Evolutionary conservation across 345 rosid species (phyloP).

Genomic region (Microthlaspi erraticum): DNA sequence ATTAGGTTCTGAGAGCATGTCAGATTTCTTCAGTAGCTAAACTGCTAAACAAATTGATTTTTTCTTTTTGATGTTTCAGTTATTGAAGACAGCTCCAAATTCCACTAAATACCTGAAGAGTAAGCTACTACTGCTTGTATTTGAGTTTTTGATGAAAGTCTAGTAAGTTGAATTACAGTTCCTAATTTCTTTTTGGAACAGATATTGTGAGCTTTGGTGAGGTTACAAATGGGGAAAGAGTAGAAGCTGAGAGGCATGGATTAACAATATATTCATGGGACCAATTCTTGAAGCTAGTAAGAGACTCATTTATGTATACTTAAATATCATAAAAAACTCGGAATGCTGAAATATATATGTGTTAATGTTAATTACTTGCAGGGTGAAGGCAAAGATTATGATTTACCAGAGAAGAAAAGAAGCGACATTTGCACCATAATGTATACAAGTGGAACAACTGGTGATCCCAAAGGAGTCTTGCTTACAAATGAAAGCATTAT

Average conservation of each 20-base stretch:
- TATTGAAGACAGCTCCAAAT: conserved; percentile 82
- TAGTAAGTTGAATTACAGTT: conserved; percentile 23
- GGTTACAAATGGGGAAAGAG: conserved; percentile 66
- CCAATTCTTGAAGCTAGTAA: conserved; percentile 77
- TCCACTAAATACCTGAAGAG: conserved; percentile 69
- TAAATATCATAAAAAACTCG: neutral
- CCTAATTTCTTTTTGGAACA: conserved; percentile 41
- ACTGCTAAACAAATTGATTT: neutral
- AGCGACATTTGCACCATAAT: conserved; percentile 89
- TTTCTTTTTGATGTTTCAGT: conserved; percentile 49
- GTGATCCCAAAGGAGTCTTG: conserved; percentile 98
- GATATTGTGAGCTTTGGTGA: conserved; percentile 97
- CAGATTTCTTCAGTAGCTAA: neutral
- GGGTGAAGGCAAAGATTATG: conserved; percentile 74
- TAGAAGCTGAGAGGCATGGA: conserved; percentile 64
- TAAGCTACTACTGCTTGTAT: conserved; percentile 46
- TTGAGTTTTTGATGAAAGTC: conserved; percentile 11
- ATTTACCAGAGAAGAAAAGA: conserved; percentile 80
- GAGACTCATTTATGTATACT: conserved; percentile 15
- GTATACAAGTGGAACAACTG: conserved; percentile 99
- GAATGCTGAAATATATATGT: no score
- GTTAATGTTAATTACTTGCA: conserved; percentile 28
- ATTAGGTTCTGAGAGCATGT: neutral
- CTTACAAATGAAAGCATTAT: conserved; percentile 90
- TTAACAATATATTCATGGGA: conserved; percentile 79